Evolutionary conservation across 495 filamentous ascomycete species (phyloP).

Genomic region (Sordaria brevicollis): DNA sequence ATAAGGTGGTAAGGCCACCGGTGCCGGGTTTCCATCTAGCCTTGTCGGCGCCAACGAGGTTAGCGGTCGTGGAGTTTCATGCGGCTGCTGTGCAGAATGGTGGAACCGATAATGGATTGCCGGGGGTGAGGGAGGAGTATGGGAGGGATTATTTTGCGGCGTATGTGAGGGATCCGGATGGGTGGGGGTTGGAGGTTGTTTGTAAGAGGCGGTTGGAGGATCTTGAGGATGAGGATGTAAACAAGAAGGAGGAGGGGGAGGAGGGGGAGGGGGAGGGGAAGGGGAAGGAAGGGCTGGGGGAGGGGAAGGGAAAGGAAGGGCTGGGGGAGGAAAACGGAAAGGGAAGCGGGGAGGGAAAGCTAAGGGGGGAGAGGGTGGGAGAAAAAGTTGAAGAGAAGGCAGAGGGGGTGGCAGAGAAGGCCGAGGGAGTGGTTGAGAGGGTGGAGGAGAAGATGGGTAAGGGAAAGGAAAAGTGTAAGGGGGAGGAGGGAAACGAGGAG

Average conservation of each 20-base stretch:
- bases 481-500: no score
- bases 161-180: slow-evolving; percentile 32
- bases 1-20: slow-evolving; percentile 7
- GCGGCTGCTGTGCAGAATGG: slow-evolving; percentile 23
- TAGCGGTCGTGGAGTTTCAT: slow-evolving; percentile 29
- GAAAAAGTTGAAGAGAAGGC: no score
- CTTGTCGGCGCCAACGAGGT: slow-evolving; percentile 22
- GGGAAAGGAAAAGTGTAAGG: no score
- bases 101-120: slow-evolving; percentile 24
- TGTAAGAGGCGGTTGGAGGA: slow-evolving; percentile 14
- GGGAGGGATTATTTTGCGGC: slow-evolving; percentile 30
- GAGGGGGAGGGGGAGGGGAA: not conserved
- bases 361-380: no score
- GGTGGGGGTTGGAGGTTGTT: slow-evolving; percentile 31
- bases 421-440: no score
- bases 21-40: slow-evolving; percentile 25
- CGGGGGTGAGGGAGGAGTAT: slow-evolving; percentile 27
- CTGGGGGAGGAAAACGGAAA: no score
- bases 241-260: not conserved
- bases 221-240: not conserved
- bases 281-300: no score
- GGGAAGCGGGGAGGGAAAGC: no score
- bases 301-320: no score
- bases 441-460: no score
- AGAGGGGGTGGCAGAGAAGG: no score